Base-by-base conservation (phyloP, 306 rosid species). In the Quercus engelmannii region DNA sequence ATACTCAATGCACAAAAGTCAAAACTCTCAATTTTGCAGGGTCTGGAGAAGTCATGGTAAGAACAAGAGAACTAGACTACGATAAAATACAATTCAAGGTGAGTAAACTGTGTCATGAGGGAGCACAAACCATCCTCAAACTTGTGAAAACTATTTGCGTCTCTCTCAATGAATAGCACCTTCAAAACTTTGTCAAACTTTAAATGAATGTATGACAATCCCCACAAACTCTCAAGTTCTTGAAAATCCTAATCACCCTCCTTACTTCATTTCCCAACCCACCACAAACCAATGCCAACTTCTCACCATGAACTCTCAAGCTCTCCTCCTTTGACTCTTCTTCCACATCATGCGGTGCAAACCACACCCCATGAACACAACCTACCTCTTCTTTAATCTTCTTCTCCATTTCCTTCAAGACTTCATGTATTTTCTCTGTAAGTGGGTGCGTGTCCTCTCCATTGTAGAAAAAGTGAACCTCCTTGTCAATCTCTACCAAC, bases 401-500 rank as follows among this genome's bases (percentile, higher is more conserved):
- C 58, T 76, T 83, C 79, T 89, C 96, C 91, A 89, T 74, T 62
- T 86, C 90, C 62, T 76, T 81, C 82, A 91, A 65, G 21, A 79
- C 76, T 43, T 77, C 30, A 64, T 83, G 96, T 72, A 91, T 89
- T 65, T 86, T 82, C 38, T 82, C 85, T 76, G 73, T 83, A 1
- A 81, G 86, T 7, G 88, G 92, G 74, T 89, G 89, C 0, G 73
- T 69, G 73, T 80, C 77, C 74, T 86, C 92, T 64, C 91, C 83
- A 64, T 88, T 91, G 87, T 76, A 85, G 83, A 86, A 91, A 26
- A 84, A 89, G 74, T 89, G 85, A 31, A 89, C 82, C 84, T 86
- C 87, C 71, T 88, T 88, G 25, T 86, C 88, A 19, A 91, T 85
- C 80, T 89, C 96, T 4, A 89, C 92, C 93, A 91, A 58, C 96